Evolutionary conservation across 768 basidiomycete genomes (phyloP), one percentile per base, ranked within the genome.

Genomic region (Peribolospora kevripleyi): DNA sequence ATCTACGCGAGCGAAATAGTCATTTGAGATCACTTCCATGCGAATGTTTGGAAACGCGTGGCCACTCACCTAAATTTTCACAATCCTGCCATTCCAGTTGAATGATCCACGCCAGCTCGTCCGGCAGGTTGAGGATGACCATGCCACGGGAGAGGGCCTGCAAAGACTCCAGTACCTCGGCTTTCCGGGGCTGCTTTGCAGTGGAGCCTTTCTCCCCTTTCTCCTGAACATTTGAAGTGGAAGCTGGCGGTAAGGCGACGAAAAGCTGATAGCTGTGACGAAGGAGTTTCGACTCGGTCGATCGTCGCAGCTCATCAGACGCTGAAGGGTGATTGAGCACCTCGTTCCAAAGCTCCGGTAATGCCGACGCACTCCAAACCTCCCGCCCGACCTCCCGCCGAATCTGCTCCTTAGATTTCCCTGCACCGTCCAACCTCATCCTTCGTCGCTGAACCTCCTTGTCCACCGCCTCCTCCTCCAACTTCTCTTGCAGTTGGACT

Each of bases 281-380:
- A 43, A 91, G 69, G 7, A 88, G 71, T 59, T 83, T 87, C 38
- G 76, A 69, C 63, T 95, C 90, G 1, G 77, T 79, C 49, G 70
- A 66, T 8, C 82, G 73, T n/a, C 86, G 80, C n/a, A 84, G 68
- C 5, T 79, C 77, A 61, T 90, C 85, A 0, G 78, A 70, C 0
- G 87, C 81, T 59, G 73, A 71, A 0, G 81, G 82, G 61, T 91
- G 87, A 57, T 79, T 80, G 41, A 88, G 67, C n/a, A 90, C 69
- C 60, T 86, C 81, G 41, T 77, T 70, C 60, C 88, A 91, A 39
- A 88, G 67, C 0, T 58, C 63, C 2, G 82, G 82, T 41, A 91
- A 69, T 54, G 7, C 13, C 10, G 8, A 51, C 25, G 8, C 14
- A 49, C 5, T 39, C 46, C 51, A 50, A 46, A 51, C n/a, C 42